phyloP scores from a whole-genome alignment of 495 filamentous ascomycete species.

The Amorphotheca resinae region DNA sequence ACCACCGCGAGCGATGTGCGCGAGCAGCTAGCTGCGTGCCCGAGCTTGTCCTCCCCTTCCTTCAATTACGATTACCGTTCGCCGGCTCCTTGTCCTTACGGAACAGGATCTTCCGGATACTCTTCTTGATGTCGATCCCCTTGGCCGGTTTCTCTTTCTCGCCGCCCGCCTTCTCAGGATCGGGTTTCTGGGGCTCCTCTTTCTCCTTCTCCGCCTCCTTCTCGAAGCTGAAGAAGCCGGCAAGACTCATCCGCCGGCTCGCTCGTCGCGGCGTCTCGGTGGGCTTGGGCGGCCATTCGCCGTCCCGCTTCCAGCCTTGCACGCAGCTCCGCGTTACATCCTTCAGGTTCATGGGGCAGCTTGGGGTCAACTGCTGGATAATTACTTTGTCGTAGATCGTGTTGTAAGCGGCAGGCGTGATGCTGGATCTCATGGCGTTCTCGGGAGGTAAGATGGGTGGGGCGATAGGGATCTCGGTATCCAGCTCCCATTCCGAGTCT shows the following conservation, averaged over 20 bases:
- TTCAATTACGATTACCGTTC: not conserved
- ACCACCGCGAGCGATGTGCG: too few relatives aligned
- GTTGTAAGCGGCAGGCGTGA: conserved; percentile 58
- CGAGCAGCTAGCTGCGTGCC: too few relatives aligned
- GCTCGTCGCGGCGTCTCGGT: conserved; percentile 25
- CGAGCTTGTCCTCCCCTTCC: not conserved
- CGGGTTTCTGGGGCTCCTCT: not conserved
- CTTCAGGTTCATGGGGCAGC: conserved; percentile 73
- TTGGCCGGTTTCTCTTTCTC: too few relatives aligned
- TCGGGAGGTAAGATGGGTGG: conserved; percentile 53
- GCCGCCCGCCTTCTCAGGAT: conserved; percentile 11
- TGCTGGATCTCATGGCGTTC: conserved; percentile 60
- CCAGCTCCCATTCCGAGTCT: conserved; percentile 13
- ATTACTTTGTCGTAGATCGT: conserved; percentile 85
- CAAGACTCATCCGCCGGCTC: conserved; percentile 23
- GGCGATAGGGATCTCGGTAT: conserved; percentile 39
- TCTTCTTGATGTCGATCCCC: conserved; percentile 10
- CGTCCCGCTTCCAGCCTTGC: conserved; percentile 85
- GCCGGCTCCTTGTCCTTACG: conserved; percentile 5
- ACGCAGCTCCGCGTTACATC: conserved; percentile 76
- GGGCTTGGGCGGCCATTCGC: conserved; percentile 78
- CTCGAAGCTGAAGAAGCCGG: conserved; percentile 15
- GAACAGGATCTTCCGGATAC: conserved; percentile 14
- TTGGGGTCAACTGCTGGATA: conserved; percentile 60
- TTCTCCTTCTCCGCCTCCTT: conserved; percentile 1